A percentile compares a stretch with the other conserved stretches of the same genome.
These are phyloP conservation scores for Aspergillus fumigatus DNA, from an alignment of 2,329 filamentous ascomycete genomes.

Conservation along the genomic window DNA sequence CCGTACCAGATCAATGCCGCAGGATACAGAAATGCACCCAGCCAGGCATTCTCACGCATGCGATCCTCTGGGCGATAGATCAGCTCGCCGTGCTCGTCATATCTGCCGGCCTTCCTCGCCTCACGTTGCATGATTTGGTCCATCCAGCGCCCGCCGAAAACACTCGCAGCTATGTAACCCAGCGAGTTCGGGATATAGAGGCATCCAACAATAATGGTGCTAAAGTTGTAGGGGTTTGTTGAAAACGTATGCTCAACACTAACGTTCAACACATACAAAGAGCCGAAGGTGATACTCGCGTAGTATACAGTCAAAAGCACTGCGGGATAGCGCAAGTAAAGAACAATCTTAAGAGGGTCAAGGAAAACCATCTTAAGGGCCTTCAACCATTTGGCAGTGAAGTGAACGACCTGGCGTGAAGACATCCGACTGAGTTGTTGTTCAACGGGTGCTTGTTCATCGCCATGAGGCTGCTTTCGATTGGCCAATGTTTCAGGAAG, in stretches of 20 bases:
- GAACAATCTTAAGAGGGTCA: slow-evolving; percentile 67
- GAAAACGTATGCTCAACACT: slow-evolving; percentile 68
- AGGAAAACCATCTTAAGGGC: slow-evolving; percentile 60
- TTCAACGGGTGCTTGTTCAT: slow-evolving; percentile 18
- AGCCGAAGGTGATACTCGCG: slow-evolving; percentile 69
- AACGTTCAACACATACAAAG: slow-evolving; percentile 74
- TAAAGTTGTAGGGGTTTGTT: slow-evolving; percentile 62
- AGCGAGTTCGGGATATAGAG: slow-evolving; percentile 72
- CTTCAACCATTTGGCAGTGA: slow-evolving; percentile 51
- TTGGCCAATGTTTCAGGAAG: slow-evolving; percentile 41
- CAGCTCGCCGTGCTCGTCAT: slow-evolving; percentile 62
- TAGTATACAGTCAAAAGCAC: slow-evolving; percentile 70
- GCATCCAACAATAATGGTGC: slow-evolving; percentile 64
- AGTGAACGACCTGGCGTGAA: slow-evolving; percentile 58
- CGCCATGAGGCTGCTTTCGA: slow-evolving; percentile 24
- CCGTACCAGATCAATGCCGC: slow-evolving; percentile 69
- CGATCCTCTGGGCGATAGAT: slow-evolving; percentile 73
- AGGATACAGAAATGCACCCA: slow-evolving; percentile 67
- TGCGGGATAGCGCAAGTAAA: slow-evolving; percentile 69
- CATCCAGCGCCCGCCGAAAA: slow-evolving; percentile 72
- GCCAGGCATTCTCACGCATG: slow-evolving; percentile 77
- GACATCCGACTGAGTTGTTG: slow-evolving; percentile 49
- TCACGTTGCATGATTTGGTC: slow-evolving; percentile 76
- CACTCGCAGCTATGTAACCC: slow-evolving; percentile 65
- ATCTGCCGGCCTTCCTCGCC: slow-evolving; percentile 64